Conservation (phyloP, 148 eudicot species). For the Diospyros kaki region DNA sequence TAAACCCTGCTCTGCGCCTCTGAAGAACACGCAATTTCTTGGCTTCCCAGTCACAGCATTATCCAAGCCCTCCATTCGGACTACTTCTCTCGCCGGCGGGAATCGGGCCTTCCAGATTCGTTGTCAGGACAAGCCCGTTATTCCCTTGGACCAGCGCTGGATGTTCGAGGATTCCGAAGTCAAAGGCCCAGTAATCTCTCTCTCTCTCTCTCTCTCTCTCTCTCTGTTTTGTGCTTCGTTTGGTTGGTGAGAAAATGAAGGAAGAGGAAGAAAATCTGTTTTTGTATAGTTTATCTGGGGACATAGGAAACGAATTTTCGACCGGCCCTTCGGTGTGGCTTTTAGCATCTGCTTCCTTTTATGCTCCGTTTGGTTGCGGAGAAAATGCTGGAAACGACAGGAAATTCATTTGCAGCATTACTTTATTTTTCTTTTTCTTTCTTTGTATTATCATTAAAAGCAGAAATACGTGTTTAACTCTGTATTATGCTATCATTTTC, state of each 20-base stretch:
- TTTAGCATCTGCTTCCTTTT: neutral
- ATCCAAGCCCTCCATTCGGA: constrained; percentile 13
- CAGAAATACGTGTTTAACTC: too few relatives aligned
- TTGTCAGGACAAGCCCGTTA: constrained; percentile 34
- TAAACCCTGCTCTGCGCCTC: constrained; percentile 23
- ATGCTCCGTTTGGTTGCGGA: neutral
- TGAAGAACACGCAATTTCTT: constrained; percentile 31
- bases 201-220: neutral
- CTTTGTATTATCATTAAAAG: too few relatives aligned
- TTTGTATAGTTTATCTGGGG: neutral
- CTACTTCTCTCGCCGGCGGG: neutral
- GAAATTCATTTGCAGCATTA: neutral
- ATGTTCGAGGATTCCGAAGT: constrained; percentile 63
- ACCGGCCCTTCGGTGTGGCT: neutral
- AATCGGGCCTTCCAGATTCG: constrained; percentile 26
- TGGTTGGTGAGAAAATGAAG: neutral
- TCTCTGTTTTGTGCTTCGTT: neutral
- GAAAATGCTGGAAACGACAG: neutral
- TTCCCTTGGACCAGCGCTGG: constrained; percentile 78
- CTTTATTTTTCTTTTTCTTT: too few relatives aligned
- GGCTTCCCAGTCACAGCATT: constrained; percentile 42
- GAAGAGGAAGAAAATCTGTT: neutral
- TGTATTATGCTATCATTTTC: too few relatives aligned
- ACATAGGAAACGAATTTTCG: neutral
- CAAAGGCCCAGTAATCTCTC: constrained; percentile 51